Conservation (phyloP, 148 eudicot genomes). For the Silene latifolia region DNA sequence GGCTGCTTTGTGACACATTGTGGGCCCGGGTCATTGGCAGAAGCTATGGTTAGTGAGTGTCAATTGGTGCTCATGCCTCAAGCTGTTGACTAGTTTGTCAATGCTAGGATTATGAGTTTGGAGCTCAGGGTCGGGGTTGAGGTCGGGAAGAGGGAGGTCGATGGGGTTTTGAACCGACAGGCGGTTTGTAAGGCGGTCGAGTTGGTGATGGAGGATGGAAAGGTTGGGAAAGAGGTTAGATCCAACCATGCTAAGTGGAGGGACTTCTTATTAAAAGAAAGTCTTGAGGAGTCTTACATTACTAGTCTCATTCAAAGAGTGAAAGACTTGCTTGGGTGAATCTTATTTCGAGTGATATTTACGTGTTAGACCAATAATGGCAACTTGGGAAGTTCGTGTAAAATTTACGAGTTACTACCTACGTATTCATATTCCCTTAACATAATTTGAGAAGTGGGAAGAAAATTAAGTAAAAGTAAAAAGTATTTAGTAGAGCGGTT, state of each 20-base stretch:
- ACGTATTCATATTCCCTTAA: too few species aligned
- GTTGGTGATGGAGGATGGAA: slow-evolving; percentile 21
- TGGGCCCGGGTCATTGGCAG: slow-evolving; percentile 43
- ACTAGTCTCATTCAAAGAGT: background rate
- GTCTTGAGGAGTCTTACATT: slow-evolving; percentile 26
- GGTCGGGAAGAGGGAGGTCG: slow-evolving; percentile 11
- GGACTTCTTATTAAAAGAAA: slow-evolving; percentile 2
- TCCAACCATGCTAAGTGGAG: slow-evolving; percentile 25
- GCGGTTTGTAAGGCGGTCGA: slow-evolving; percentile 12
- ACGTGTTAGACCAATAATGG: too few species aligned
- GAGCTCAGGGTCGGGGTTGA: slow-evolving; percentile 20
- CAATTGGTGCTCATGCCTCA: slow-evolving; percentile 41
- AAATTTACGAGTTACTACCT: too few species aligned
- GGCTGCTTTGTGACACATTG: slow-evolving; percentile 54
- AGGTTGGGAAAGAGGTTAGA: slow-evolving; percentile 14
- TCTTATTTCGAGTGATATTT: too few species aligned
- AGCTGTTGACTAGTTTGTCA: slow-evolving; percentile 30
- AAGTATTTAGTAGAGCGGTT: too few species aligned
- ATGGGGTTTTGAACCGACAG: slow-evolving; percentile 13
- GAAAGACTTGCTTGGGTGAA: background rate
- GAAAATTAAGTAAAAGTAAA: too few species aligned
- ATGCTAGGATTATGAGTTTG: slow-evolving; percentile 34
- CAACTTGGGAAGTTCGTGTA: too few species aligned
- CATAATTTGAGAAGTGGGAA: too few species aligned
- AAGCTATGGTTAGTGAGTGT: slow-evolving; percentile 33